Evolutionary conservation across 768 basidiomycete genomes (phyloP).

Genomic region (Psilocybe sp.): DNA sequence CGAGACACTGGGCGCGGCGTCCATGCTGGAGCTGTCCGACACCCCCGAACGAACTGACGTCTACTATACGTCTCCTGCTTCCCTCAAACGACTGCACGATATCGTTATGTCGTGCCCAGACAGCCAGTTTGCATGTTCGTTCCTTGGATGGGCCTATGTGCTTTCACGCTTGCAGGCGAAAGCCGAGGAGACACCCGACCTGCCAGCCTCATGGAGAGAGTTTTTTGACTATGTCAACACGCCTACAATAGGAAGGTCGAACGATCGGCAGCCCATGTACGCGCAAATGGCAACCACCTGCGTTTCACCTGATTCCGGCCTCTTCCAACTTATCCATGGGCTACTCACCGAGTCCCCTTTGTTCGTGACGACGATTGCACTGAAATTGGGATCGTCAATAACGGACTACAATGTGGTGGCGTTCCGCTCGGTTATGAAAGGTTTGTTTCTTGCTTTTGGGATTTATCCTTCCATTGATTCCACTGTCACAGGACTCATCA

Average conservation of each 20-base stretch:
- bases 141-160: slow-evolving; percentile 84
- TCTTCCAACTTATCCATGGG: slow-evolving; percentile 55
- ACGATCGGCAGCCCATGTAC: slow-evolving; percentile 56
- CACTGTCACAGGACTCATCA: slow-evolving; percentile 65
- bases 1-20: slow-evolving; percentile 59
- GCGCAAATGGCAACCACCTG: slow-evolving; percentile 57
- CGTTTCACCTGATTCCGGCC: slow-evolving; percentile 54
- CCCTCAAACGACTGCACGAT: slow-evolving; percentile 66
- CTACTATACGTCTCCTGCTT: slow-evolving; percentile 60
- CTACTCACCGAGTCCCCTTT: slow-evolving; percentile 70
- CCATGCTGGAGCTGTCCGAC: slow-evolving; percentile 48
- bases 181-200: slow-evolving; percentile 43
- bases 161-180: slow-evolving; percentile 59
- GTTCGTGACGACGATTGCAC: slow-evolving; percentile 72
- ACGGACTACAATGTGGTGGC: slow-evolving; percentile 78
- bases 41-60: slow-evolving; percentile 45
- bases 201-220: slow-evolving; percentile 50
- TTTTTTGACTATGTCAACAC: slow-evolving; percentile 56
- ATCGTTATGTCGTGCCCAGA: slow-evolving; percentile 57
- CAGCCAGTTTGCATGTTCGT: slow-evolving; percentile 67
- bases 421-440: slow-evolving; percentile 82
- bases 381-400: slow-evolving; percentile 64
- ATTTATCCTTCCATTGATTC: slow-evolving; percentile 1
- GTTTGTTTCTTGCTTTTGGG: slow-evolving; percentile 34
- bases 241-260: slow-evolving; percentile 41